These are phyloP conservation scores for Cephaloascus albidus DNA, from an alignment of 805 yeast genomes.

Conservation along the genomic window DNA sequence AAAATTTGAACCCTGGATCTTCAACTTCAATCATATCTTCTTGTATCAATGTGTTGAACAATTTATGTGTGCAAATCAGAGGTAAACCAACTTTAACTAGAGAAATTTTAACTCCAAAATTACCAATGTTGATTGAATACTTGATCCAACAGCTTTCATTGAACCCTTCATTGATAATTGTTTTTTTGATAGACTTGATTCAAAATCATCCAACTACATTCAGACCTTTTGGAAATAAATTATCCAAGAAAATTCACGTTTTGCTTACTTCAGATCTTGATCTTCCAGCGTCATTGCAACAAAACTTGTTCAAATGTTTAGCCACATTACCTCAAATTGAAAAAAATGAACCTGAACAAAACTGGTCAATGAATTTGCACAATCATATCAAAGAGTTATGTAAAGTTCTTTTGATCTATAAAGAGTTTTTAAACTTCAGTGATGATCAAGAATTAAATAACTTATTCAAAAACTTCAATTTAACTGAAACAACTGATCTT, in stretches of 20 bases:
- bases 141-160: slow-evolving; percentile 32
- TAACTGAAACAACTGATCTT: slow-evolving; percentile 7
- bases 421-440: slow-evolving; percentile 45
- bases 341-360: slow-evolving; percentile 35
- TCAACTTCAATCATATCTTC: slow-evolving; percentile 23
- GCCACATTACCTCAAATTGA: slow-evolving; percentile 52
- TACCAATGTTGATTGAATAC: slow-evolving; percentile 50
- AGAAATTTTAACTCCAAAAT: slow-evolving; percentile 73
- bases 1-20: slow-evolving; percentile 24
- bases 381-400: slow-evolving; percentile 42
- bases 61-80: slow-evolving; percentile 40
- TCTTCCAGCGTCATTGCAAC: slow-evolving; percentile 29
- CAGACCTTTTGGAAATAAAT: slow-evolving; percentile 66
- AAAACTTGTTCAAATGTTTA: slow-evolving; percentile 34
- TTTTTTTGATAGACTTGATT: slow-evolving; percentile 28
- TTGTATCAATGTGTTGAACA: slow-evolving; percentile 28
- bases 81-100: slow-evolving; percentile 81
- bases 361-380: slow-evolving; percentile 37
- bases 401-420: slow-evolving; percentile 46
- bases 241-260: slow-evolving; percentile 32
- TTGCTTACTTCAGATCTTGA: slow-evolving; percentile 26
- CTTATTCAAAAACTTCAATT: slow-evolving; percentile 31
- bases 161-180: slow-evolving; percentile 22
- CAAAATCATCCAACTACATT: slow-evolving; percentile 66
- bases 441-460: slow-evolving; percentile 42